Percentiles rank a stretch among this genome's conserved stretches.
These are phyloP conservation scores for Cyberlindnera bimundalis DNA, from an alignment of 805 yeast species.

Conservation along the genomic window DNA sequence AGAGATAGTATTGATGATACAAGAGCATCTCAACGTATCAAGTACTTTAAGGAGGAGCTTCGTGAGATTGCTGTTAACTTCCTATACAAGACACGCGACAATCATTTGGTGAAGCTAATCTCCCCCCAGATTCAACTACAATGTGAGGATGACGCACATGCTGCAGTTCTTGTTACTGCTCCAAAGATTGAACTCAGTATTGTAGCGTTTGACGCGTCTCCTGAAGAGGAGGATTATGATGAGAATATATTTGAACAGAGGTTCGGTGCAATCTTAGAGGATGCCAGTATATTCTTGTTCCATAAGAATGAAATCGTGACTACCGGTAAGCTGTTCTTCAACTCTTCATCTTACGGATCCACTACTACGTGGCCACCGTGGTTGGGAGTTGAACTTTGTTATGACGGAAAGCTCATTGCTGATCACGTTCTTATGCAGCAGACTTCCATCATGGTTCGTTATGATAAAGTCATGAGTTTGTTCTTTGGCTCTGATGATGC, in stretches of 20 bases:
- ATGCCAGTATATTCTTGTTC: constrained; percentile 72
- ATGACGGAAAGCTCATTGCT: constrained; percentile 45
- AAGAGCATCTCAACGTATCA: constrained; percentile 31
- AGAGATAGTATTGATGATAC: constrained; percentile 13
- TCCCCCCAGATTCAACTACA: constrained; percentile 82
- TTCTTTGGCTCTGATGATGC: constrained; percentile 29
- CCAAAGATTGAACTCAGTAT: constrained; percentile 69
- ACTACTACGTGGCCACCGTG: constrained; percentile 81
- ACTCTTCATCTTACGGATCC: constrained; percentile 59
- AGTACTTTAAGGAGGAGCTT: constrained; percentile 51
- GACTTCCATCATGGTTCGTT: constrained; percentile 58
- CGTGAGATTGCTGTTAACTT: constrained; percentile 36
- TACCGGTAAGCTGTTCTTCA: constrained; percentile 41
- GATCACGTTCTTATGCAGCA: constrained; percentile 57
- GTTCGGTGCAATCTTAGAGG: constrained; percentile 60
- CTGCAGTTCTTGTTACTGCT: constrained; percentile 67
- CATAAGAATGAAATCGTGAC: constrained; percentile 44
- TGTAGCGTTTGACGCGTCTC: constrained; percentile 54
- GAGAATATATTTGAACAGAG: constrained; percentile 57
- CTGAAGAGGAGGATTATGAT: constrained; percentile 39
- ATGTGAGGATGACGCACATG: constrained; percentile 46
- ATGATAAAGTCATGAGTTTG: constrained; percentile 50
- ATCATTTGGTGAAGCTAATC: constrained; percentile 62
- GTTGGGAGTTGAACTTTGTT: constrained; percentile 70
- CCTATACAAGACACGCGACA: constrained; percentile 40